Conservation (phyloP, 306 rosid species). For the Quercus aquifolioides region DNA sequence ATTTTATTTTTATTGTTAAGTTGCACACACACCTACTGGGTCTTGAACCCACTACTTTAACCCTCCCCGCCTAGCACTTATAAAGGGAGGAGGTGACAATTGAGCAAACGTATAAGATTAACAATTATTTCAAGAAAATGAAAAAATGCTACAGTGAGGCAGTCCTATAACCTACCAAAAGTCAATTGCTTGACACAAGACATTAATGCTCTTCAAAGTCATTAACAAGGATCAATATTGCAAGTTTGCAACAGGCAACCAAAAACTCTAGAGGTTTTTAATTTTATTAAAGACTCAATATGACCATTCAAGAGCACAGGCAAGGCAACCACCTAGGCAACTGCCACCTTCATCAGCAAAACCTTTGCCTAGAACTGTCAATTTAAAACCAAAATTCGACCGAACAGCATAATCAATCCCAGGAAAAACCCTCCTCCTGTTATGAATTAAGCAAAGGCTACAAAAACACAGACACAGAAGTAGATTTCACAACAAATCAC, state of each 20-base stretch:
- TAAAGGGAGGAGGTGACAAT: too few relatives aligned
- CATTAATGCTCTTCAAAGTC: background rate
- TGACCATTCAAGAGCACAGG: background rate
- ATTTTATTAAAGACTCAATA: background rate
- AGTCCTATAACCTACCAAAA: background rate
- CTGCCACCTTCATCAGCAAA: background rate
- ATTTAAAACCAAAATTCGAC: background rate
- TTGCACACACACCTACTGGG: too few relatives aligned
- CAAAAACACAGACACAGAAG: background rate
- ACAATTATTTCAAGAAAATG: background rate
- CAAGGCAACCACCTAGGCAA: background rate
- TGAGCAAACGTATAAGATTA: background rate
- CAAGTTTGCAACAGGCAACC: background rate
- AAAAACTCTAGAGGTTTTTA: background rate
- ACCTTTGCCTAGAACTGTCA: background rate
- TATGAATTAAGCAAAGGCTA: background rate
- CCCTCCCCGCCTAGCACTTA: too few relatives aligned
- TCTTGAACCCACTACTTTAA: too few relatives aligned
- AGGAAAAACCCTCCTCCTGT: too few relatives aligned
- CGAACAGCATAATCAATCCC: background rate
- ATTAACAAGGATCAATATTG: background rate
- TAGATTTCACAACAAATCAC: background rate
- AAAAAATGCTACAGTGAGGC: background rate
- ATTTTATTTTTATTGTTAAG: background rate
- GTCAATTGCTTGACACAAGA: background rate